These are phyloP conservation scores for Puccinia sorghi DNA, from an alignment of 1,284 basidiomycete species.

Conservation along the genomic window DNA sequence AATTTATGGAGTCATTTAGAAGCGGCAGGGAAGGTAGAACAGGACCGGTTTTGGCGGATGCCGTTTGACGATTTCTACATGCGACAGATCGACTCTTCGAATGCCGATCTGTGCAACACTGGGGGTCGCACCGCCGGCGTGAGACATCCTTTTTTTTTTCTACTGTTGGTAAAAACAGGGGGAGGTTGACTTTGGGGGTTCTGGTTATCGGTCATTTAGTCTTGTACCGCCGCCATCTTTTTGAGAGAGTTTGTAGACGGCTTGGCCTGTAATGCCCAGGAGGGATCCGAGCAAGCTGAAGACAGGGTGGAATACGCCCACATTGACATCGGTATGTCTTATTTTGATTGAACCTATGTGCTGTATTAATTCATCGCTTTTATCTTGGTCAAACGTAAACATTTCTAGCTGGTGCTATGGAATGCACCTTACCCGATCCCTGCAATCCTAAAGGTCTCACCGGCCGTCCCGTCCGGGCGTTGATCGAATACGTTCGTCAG, in stretches of 20 bases:
- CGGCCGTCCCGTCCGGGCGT: constrained; percentile 39
- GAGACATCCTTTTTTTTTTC: not conserved
- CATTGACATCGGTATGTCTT: constrained; percentile 41
- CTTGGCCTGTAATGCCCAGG: constrained; percentile 45
- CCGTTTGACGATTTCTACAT: constrained; percentile 73
- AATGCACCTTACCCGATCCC: constrained; percentile 41
- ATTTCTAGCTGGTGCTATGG: constrained; percentile 41
- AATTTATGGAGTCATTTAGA: constrained; percentile 69
- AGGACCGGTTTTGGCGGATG: constrained; percentile 64
- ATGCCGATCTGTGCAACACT: constrained; percentile 76
- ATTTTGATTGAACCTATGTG: not conserved
- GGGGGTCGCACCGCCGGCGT: constrained; percentile 72
- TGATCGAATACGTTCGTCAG: constrained; percentile 47
- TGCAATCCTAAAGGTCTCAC: constrained; percentile 41
- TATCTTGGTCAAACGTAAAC: no score
- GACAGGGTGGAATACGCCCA: constrained; percentile 47
- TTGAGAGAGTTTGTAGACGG: constrained; percentile 63
- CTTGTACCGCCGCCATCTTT: constrained; percentile 82
- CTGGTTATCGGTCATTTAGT: constrained; percentile 51
- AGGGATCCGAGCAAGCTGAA: constrained; percentile 22
- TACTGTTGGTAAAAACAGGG: not conserved
- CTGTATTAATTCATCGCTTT: not conserved
- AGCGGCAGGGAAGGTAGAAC: constrained; percentile 70
- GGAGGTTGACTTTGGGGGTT: not conserved
- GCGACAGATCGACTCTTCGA: constrained; percentile 70